Percentiles rank a stretch among this genome's conserved stretches.
These are phyloP conservation scores for Boeremia lycopersici DNA, from an alignment of 2,329 filamentous ascomycete genomes.

Conservation along the genomic window DNA sequence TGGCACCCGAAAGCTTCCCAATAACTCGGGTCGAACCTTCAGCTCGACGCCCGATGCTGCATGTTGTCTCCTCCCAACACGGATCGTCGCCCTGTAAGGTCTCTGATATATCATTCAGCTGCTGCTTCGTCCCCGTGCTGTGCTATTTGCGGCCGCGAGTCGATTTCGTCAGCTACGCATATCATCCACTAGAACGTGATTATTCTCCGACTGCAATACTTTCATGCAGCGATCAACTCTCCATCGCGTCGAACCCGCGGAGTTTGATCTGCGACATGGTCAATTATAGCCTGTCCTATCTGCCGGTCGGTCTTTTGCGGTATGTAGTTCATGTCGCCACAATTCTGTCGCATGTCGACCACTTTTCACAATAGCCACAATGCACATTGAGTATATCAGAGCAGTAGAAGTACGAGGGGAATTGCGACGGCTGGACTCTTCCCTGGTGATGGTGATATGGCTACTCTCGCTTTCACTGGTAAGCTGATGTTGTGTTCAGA, in stretches of 20 bases:
- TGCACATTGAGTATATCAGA: neutral
- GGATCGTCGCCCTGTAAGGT: neutral
- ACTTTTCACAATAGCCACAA: neutral
- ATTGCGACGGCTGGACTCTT: neutral
- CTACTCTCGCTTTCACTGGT: neutral
- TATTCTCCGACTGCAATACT: neutral
- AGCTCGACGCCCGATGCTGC: neutral
- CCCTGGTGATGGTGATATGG: neutral
- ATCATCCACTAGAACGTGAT: neutral
- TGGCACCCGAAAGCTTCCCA: neutral
- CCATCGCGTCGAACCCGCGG: neutral
- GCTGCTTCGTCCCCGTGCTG: neutral
- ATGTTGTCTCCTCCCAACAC: neutral
- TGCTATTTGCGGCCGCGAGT: neutral
- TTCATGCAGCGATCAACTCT: neutral
- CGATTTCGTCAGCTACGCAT: neutral
- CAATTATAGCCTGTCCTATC: neutral
- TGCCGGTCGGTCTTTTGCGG: neutral
- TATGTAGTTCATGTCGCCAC: neutral
- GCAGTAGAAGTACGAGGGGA: no score
- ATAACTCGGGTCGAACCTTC: neutral
- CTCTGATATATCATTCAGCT: neutral
- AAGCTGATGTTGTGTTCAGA: neutral
- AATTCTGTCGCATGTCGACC: neutral
- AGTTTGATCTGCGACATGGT: neutral